Conservation (phyloP, 345 rosid species). For the Populus deltoides region DNA sequence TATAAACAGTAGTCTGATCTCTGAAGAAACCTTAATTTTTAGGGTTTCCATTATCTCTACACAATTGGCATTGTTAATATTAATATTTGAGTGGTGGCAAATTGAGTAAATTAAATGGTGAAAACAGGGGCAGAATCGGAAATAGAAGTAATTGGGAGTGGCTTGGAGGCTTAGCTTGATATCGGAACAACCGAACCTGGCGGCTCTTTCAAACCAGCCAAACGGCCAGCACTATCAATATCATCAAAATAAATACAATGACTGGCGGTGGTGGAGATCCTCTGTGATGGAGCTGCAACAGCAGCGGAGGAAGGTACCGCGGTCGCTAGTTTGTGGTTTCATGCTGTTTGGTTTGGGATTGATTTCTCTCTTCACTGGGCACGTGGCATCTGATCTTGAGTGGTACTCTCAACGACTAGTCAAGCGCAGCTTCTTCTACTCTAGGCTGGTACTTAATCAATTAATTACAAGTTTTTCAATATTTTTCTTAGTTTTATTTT, state of each 20-base stretch:
- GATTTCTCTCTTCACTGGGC: constrained; percentile 90
- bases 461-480: not conserved
- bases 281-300: constrained; percentile 14
- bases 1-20: not conserved
- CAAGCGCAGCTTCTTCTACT: constrained; percentile 43
- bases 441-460: constrained; percentile 47
- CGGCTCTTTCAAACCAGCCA: constrained; percentile 47
- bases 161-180: constrained; percentile 53
- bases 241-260: constrained; percentile 2
- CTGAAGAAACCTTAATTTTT: not conserved
- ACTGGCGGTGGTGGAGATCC: constrained; percentile 33
- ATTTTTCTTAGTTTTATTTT: not conserved
- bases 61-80: not conserved
- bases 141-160: constrained; percentile 40
- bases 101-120: constrained; percentile 30
- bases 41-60: not conserved
- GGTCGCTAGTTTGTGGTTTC: constrained; percentile 67
- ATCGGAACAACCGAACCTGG: constrained; percentile 46
- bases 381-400: constrained; percentile 89
- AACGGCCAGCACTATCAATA: constrained; percentile 25
- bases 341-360: constrained; percentile 86
- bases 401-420: constrained; percentile 87
- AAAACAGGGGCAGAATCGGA: constrained; percentile 23
- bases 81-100: not conserved
- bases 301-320: constrained; percentile 26